Conservation (phyloP, 2,329 filamentous ascomycete genomes). For the Apiospora phragmitis region DNA sequence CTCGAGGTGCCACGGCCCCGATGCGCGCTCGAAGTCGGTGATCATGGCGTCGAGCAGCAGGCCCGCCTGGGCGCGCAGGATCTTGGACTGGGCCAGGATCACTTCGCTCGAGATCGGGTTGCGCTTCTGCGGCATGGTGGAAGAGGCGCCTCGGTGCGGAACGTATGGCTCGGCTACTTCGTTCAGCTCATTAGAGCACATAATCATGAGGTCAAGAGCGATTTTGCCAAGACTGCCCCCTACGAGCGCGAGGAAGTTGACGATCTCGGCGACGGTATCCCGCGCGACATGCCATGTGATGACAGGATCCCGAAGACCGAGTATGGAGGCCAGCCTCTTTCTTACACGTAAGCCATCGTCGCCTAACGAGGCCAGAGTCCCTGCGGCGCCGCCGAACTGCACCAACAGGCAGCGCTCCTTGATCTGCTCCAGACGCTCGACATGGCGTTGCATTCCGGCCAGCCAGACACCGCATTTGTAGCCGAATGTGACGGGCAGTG, state of each 20-base stretch:
- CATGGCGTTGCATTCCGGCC: slow-evolving; percentile 48
- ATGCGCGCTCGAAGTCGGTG: slow-evolving; percentile 57
- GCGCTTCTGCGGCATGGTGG: slow-evolving; percentile 60
- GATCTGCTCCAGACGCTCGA: slow-evolving; percentile 47
- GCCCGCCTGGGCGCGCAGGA: slow-evolving; percentile 51
- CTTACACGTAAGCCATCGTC: slow-evolving; percentile 47
- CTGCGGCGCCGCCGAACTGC: slow-evolving; percentile 58
- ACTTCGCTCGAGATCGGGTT: slow-evolving; percentile 60
- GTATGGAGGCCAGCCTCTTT: slow-evolving; percentile 47
- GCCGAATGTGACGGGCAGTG: slow-evolving; percentile 56
- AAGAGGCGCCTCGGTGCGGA: slow-evolving; percentile 53
- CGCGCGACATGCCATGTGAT: slow-evolving; percentile 60
- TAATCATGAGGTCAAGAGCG: slow-evolving; percentile 56
- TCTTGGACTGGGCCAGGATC: slow-evolving; percentile 54
- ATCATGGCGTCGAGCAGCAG: slow-evolving; percentile 58
- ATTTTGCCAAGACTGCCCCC: slow-evolving; percentile 56
- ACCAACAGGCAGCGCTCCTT: slow-evolving; percentile 48
- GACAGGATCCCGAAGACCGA: slow-evolving; percentile 47
- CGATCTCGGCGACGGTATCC: slow-evolving; percentile 53
- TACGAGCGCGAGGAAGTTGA: slow-evolving; percentile 53
- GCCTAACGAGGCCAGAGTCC: slow-evolving; percentile 54
- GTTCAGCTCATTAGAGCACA: slow-evolving; percentile 56
- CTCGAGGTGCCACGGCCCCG: slow-evolving; percentile 60
- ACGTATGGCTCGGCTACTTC: slow-evolving; percentile 57
- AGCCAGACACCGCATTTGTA: slow-evolving; percentile 59